These are phyloP conservation scores for Lecanicillium sp. DNA, from an alignment of 2,329 filamentous ascomycete species.

Conservation along the genomic window DNA sequence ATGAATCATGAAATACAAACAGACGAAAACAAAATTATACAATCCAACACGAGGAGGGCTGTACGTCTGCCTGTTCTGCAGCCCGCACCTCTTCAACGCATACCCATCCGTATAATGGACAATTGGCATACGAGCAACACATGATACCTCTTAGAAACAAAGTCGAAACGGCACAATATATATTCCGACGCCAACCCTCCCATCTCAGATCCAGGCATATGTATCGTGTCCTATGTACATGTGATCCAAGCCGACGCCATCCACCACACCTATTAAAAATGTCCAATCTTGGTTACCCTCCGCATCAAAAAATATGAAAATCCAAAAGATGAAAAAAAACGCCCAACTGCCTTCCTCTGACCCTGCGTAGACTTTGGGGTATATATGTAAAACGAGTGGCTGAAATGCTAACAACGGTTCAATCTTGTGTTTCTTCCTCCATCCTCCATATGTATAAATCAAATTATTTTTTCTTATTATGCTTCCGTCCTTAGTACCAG, in stretches of 20 bases:
- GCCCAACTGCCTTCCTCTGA: background rate
- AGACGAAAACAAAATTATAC: background rate
- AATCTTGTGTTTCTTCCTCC: background rate
- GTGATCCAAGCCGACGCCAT: background rate
- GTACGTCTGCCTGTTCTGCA: background rate
- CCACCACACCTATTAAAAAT: background rate
- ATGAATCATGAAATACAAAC: background rate
- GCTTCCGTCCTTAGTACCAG: slow-evolving; percentile 33
- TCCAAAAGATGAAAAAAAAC: slow-evolving; percentile 1
- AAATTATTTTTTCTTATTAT: background rate
- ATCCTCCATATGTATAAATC: background rate
- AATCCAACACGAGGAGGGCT: no score
- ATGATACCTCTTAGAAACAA: slow-evolving; percentile 1
- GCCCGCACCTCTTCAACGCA: no score
- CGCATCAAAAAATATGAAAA: background rate
- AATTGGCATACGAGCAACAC: background rate
- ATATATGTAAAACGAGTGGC: slow-evolving; percentile 9
- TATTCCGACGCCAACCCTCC: slow-evolving; percentile 4
- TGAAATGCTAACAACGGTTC: slow-evolving; percentile 11
- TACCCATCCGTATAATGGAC: no score
- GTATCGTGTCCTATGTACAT: slow-evolving; percentile 4
- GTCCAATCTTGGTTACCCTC: no score
- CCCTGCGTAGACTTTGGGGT: slow-evolving; percentile 1
- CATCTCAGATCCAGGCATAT: slow-evolving; percentile 1
- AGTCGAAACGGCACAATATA: no score